A percentile compares a stretch with the other conserved stretches of the same genome.
Evolutionary conservation across 1,284 basidiomycete genomes (phyloP).

Genomic region (Erythrobasidium hasegawianum): DNA sequence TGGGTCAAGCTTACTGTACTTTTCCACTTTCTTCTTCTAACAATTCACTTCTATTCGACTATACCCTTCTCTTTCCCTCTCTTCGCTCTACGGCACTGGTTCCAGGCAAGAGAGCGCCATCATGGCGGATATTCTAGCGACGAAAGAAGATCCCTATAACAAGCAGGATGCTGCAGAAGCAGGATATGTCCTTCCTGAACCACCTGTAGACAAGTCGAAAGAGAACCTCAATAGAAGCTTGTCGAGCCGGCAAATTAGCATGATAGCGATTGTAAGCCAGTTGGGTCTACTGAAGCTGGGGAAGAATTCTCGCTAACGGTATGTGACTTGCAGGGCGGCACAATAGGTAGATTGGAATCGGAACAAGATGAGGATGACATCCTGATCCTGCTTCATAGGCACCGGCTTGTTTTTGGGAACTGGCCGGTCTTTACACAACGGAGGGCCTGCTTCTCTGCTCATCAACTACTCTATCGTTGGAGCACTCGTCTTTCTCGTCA

Average conservation of each 20-base stretch:
- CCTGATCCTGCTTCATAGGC: background rate
- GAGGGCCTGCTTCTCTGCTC: constrained; percentile 52
- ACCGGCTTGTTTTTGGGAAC: constrained; percentile 48
- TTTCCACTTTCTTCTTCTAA: too few species aligned
- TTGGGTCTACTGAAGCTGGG: background rate
- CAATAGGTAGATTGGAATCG: constrained; percentile 28
- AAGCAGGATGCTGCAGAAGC: background rate
- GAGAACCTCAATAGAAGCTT: constrained; percentile 33
- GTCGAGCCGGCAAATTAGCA: constrained; percentile 33
- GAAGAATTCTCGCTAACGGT: background rate
- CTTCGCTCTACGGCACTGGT: too few species aligned
- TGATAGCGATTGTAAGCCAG: constrained; percentile 37
- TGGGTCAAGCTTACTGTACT: too few species aligned
- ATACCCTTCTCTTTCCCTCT: too few species aligned
- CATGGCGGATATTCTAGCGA: too few species aligned
- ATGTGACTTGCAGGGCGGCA: constrained; percentile 25
- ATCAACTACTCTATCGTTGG: constrained; percentile 46
- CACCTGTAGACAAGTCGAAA: background rate
- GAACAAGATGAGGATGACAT: too few species aligned
- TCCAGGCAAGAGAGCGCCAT: too few species aligned
- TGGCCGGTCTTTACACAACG: constrained; percentile 50
- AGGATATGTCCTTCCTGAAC: background rate
- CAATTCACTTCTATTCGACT: too few species aligned
- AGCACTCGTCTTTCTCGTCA: constrained; percentile 42
- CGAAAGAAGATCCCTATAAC: too few species aligned